phyloP scores from a whole-genome alignment of 2,329 filamentous ascomycete species.

The Apiospora kogelbergensis region DNA sequence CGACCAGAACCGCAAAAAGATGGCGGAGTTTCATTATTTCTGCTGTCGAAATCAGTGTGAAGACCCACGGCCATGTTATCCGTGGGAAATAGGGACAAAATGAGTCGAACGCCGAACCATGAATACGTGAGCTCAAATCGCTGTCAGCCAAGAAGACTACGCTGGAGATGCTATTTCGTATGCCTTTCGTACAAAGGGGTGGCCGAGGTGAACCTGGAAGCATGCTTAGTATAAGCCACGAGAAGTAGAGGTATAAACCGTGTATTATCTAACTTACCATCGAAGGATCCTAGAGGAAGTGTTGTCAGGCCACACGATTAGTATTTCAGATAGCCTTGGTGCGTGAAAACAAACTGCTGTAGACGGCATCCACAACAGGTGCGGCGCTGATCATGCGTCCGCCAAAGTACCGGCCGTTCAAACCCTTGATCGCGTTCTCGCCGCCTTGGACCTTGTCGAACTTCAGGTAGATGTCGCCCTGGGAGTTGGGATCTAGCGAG shows the following conservation, averaged over 20 bases:
- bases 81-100: constrained; percentile 11
- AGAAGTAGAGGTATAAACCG: background rate
- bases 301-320: constrained; percentile 50
- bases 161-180: background rate
- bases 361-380: constrained; percentile 97
- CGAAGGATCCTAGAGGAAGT: constrained; percentile 46
- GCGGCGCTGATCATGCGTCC: constrained; percentile 90
- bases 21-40: constrained; percentile 1
- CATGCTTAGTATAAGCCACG: background rate
- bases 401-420: constrained; percentile 96
- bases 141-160: background rate
- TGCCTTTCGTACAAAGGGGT: background rate
- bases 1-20: background rate
- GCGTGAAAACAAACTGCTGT: constrained; percentile 92
- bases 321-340: constrained; percentile 74
- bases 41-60: constrained; percentile 13
- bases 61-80: constrained; percentile 6
- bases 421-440: constrained; percentile 95
- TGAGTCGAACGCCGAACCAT: constrained; percentile 10
- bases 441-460: constrained; percentile 94
- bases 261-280: constrained; percentile 1
- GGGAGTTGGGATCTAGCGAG: constrained; percentile 86
- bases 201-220: background rate
- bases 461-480: constrained; percentile 97
- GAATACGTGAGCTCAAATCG: constrained; percentile 9